Conservation (phyloP, 192 early-diverging fungal genomes). For the Kappamyces sp. region DNA sequence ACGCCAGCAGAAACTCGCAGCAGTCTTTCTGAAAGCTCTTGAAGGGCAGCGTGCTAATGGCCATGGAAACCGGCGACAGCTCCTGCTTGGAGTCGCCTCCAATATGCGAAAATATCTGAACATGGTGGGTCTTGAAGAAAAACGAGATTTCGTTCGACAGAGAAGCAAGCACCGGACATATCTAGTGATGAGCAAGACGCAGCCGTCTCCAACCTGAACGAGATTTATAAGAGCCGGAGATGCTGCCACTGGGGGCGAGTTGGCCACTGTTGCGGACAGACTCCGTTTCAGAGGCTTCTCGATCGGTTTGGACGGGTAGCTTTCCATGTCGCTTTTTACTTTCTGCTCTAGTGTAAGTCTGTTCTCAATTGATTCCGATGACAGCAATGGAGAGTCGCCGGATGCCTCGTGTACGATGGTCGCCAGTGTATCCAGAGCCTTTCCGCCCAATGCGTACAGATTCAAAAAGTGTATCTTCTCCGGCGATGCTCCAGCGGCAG, state of each 20-base stretch:
- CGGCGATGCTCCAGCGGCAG: neutral
- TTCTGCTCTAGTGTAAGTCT: too few species aligned
- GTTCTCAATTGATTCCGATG: too few species aligned
- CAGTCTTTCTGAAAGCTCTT: neutral
- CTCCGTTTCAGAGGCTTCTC: too few species aligned
- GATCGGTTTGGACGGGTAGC: too few species aligned
- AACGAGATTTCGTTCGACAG: neutral
- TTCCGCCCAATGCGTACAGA: constrained; percentile 3
- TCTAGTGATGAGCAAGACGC: neutral
- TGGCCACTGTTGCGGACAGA: neutral
- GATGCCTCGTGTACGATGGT: neutral
- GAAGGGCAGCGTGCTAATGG: neutral
- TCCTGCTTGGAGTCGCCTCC: neutral
- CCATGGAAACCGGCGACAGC: neutral
- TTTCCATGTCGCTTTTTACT: too few species aligned
- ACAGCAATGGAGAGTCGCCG: neutral
- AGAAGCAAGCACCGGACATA: neutral
- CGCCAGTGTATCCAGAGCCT: constrained; percentile 4
- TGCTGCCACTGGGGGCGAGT: neutral
- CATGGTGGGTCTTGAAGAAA: neutral
- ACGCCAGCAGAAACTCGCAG: neutral
- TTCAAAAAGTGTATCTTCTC: neutral
- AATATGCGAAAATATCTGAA: neutral
- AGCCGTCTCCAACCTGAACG: neutral
- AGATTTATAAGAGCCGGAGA: constrained; percentile 4